Conservation (phyloP, 2,329 filamentous ascomycete genomes). For the Herpomyces periplanetae region DNA sequence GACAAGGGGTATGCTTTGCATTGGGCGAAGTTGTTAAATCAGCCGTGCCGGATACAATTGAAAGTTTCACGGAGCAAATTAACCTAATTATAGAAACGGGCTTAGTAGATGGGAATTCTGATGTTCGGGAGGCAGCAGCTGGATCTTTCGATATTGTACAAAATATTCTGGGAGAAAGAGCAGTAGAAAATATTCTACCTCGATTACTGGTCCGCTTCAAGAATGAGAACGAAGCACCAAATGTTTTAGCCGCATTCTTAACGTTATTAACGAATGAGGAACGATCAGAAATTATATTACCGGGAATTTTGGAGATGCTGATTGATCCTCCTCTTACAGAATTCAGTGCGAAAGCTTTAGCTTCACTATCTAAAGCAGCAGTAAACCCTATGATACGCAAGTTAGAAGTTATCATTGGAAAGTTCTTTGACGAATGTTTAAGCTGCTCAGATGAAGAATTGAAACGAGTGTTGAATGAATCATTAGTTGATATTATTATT, state of each 20-base stretch:
- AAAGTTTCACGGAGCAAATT: conserved; percentile 75
- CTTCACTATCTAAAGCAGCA: conserved; percentile 67
- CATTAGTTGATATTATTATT: conserved; percentile 58
- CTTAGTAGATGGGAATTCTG: conserved; percentile 50
- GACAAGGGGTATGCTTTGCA: conserved; percentile 87
- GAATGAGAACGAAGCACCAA: conserved; percentile 49
- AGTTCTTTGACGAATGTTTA: conserved; percentile 71
- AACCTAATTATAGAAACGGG: conserved; percentile 78
- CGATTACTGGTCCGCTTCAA: conserved; percentile 63
- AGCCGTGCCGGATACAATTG: conserved; percentile 48
- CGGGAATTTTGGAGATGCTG: conserved; percentile 73
- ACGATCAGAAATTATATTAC: conserved; percentile 75
- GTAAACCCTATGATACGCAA: conserved; percentile 61
- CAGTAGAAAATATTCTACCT: conserved; percentile 75
- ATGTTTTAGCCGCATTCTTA: conserved; percentile 60
- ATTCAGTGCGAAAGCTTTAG: conserved; percentile 78
- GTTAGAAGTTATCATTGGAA: conserved; percentile 58
- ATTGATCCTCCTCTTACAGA: conserved; percentile 57
- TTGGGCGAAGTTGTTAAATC: conserved; percentile 70
- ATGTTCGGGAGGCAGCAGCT: conserved; percentile 74
- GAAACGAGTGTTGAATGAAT: conserved; percentile 24
- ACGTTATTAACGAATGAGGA: conserved; percentile 77
- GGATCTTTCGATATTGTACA: conserved; percentile 89
- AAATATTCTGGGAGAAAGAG: conserved; percentile 64
- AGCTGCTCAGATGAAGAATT: conserved; percentile 32